Evolutionary conservation across 192 early-diverging fungal species (phyloP).

Genomic region (Chytriomyces confervae): DNA sequence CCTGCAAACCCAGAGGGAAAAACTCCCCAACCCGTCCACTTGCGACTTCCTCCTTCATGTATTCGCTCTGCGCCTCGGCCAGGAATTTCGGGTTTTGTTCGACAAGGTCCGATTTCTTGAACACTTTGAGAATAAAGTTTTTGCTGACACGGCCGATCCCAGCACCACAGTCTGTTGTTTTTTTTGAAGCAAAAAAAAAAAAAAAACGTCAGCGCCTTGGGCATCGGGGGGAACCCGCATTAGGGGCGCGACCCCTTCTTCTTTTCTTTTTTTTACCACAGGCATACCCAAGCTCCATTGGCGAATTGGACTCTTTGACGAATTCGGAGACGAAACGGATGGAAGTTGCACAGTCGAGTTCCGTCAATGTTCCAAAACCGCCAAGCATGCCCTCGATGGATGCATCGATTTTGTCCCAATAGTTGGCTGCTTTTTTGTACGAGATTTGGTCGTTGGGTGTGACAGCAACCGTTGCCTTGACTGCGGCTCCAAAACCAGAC

Average conservation of each 20-base stretch:
- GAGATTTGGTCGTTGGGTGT: slow-evolving; percentile 29
- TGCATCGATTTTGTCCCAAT: slow-evolving; percentile 51
- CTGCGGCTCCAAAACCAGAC: not conserved
- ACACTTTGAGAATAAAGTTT: slow-evolving; percentile 76
- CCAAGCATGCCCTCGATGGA: slow-evolving; percentile 89
- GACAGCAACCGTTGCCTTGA: slow-evolving; percentile 8
- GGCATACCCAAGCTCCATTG: slow-evolving; percentile 28
- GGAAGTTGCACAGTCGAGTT: slow-evolving; percentile 74
- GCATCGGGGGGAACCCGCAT: not conserved
- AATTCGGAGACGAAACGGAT: slow-evolving; percentile 72
- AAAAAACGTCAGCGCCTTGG: not conserved
- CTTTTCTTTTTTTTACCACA: slow-evolving; percentile 43
- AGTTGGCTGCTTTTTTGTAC: slow-evolving; percentile 56
- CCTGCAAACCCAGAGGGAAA: slow-evolving; percentile 80
- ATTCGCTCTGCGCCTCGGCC: slow-evolving; percentile 67
- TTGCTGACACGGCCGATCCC: slow-evolving; percentile 95
- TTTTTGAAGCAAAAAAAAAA: not conserved
- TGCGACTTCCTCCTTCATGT: slow-evolving; percentile 62
- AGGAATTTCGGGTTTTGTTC: slow-evolving; percentile 84
- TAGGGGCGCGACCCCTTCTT: not conserved
- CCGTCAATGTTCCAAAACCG: slow-evolving; percentile 78
- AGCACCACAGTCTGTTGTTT: slow-evolving; percentile 82
- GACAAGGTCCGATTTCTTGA: slow-evolving; percentile 88
- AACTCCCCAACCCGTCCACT: slow-evolving; percentile 41
- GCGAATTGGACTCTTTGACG: slow-evolving; percentile 34